Evolutionary conservation across 805 yeast species (phyloP).

Genomic region (Starmera dryadoides): DNA sequence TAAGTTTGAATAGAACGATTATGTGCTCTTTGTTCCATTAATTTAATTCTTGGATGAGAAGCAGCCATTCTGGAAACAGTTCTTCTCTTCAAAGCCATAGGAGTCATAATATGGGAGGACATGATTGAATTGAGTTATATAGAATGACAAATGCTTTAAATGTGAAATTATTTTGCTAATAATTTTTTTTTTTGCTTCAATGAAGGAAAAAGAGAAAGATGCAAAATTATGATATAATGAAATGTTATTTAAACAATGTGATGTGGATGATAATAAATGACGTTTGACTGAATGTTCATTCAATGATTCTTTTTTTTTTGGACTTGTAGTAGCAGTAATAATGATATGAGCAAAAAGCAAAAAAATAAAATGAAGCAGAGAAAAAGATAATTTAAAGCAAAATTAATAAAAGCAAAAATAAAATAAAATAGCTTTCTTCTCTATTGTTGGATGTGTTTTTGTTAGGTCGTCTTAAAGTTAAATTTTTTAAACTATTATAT

Average conservation of each 20-base stretch:
- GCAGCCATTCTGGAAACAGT: conserved; percentile 22
- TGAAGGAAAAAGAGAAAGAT: background rate
- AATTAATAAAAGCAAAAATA: background rate
- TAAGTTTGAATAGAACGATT: conserved; percentile 35
- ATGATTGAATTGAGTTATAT: too few relatives aligned
- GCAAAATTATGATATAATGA: background rate
- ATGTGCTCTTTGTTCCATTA: conserved; percentile 44
- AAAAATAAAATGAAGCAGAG: too few relatives aligned
- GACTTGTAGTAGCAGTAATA: too few relatives aligned
- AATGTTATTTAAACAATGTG: background rate
- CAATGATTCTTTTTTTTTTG: too few relatives aligned
- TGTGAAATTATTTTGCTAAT: too few relatives aligned
- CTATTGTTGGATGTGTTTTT: too few relatives aligned
- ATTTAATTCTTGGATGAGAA: conserved; percentile 30
- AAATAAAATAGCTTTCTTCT: background rate
- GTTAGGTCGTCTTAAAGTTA: background rate
- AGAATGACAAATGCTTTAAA: too few relatives aligned
- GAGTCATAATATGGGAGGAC: conserved; percentile 10
- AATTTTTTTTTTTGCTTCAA: too few relatives aligned
- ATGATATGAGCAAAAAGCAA: too few relatives aligned
- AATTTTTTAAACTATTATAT: too few relatives aligned
- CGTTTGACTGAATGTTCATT: background rate
- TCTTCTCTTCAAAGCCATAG: conserved; percentile 17
- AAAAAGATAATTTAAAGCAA: background rate
- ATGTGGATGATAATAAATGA: too few relatives aligned